phyloP scores from a whole-genome alignment of 495 filamentous ascomycete genomes.

The Penicillium waksmanii region DNA sequence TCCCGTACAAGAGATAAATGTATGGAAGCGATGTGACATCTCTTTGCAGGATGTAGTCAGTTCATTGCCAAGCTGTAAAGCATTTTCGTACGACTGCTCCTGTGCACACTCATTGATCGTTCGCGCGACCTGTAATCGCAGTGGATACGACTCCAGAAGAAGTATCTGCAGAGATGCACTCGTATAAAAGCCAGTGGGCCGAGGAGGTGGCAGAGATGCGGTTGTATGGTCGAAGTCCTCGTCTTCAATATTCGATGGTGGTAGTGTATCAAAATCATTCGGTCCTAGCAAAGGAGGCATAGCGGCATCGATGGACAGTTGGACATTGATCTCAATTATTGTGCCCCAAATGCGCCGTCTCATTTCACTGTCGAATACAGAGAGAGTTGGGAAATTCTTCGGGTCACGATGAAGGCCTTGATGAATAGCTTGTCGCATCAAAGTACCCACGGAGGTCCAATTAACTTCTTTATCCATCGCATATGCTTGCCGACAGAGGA shows the following conservation, averaged over 20 bases:
- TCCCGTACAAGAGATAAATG: constrained; percentile 6
- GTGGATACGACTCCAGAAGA: constrained; percentile 43
- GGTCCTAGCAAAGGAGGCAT: constrained; percentile 52
- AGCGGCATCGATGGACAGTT: constrained; percentile 52
- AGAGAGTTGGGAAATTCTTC: constrained; percentile 46
- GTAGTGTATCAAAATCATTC: constrained; percentile 54
- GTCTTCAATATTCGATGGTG: constrained; percentile 57
- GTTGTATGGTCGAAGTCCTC: constrained; percentile 48
- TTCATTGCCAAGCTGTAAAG: constrained; percentile 38
- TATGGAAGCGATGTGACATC: constrained; percentile 12
- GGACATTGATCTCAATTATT: constrained; percentile 56
- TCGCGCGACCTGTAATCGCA: constrained; percentile 42
- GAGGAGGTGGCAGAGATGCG: constrained; percentile 24
- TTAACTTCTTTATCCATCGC: constrained; percentile 44
- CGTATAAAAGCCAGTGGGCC: constrained; percentile 43
- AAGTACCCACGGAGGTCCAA: constrained; percentile 54
- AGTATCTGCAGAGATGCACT: constrained; percentile 51
- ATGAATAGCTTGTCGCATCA: constrained; percentile 52
- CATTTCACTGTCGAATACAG: constrained; percentile 52
- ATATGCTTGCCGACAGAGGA: constrained; percentile 52
- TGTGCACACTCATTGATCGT: constrained; percentile 46
- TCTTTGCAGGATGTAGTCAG: constrained; percentile 35
- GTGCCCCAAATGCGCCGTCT: constrained; percentile 61
- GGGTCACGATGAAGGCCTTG: constrained; percentile 61
- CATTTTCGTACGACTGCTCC: constrained; percentile 46